A percentile compares a stretch with the other conserved stretches of the same genome.
phyloP scores from a whole-genome alignment of 164 flowering plant species.

The Cinnamomum micranthum region DNA sequence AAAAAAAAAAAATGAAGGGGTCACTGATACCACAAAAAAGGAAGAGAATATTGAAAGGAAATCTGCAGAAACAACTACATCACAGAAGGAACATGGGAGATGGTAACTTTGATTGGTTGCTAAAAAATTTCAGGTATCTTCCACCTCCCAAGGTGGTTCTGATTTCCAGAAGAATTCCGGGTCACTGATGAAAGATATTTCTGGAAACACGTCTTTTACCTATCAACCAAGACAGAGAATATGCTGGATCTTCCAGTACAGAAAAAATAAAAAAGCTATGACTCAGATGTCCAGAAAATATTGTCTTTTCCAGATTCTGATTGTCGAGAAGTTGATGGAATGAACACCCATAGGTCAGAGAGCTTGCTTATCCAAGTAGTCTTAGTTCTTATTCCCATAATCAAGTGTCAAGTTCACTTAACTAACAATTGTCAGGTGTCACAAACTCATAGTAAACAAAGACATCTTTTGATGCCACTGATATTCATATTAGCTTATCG shows the following conservation, averaged over 20 bases:
- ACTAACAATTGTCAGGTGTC: no score
- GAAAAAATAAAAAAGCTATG: not conserved
- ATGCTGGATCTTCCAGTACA: not conserved
- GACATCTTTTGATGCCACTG: not conserved
- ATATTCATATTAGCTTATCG: not conserved
- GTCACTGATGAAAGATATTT: not conserved
- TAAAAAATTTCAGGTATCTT: not conserved
- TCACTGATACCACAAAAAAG: not conserved
- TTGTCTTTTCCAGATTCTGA: not conserved
- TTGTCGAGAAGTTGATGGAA: not conserved
- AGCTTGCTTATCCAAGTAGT: not conserved
- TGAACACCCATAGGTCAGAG: not conserved
- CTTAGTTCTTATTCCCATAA: not conserved
- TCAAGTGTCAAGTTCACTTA: not conserved
- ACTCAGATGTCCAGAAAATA: not conserved
- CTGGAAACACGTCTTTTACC: not conserved
- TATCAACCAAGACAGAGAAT: not conserved
- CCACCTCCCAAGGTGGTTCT: not conserved
- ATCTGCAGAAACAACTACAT: not conserved
- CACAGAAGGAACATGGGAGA: not conserved
- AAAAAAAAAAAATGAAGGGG: not conserved
- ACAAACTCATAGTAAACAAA: no score
- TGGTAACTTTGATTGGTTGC: not conserved
- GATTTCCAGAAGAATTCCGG: not conserved
- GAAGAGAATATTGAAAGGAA: not conserved